A percentile compares a stretch with the other conserved stretches of the same genome.
These are phyloP conservation scores for Amanita molliuscula DNA, from an alignment of 768 basidiomycete genomes.

Conservation along the genomic window DNA sequence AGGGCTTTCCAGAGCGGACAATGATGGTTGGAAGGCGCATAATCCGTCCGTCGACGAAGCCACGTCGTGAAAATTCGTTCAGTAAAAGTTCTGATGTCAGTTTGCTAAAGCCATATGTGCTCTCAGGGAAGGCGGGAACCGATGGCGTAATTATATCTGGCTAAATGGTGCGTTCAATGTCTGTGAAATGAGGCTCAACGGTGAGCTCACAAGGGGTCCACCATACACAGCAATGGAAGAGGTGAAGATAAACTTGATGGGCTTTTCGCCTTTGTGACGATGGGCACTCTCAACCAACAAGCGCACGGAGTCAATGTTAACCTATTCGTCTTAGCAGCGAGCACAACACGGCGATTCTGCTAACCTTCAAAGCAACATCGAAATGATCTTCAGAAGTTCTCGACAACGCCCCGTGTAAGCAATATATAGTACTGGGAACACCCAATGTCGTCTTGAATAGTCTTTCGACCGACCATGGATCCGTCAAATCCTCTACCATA, in stretches of 20 bases:
- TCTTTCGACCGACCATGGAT: slow-evolving; percentile 20
- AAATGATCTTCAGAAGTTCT: slow-evolving; percentile 52
- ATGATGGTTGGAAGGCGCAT: slow-evolving; percentile 51
- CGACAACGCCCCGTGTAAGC: slow-evolving; percentile 53
- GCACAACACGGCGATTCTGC: background rate
- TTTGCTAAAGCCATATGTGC: slow-evolving; percentile 49
- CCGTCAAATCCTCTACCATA: slow-evolving; percentile 31
- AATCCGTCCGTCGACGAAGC: slow-evolving; percentile 48
- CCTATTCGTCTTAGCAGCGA: slow-evolving; percentile 16
- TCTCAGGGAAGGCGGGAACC: slow-evolving; percentile 43
- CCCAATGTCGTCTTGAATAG: slow-evolving; percentile 30
- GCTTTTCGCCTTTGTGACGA: slow-evolving; percentile 11
- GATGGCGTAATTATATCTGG: slow-evolving; percentile 34
- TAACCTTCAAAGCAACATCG: slow-evolving; percentile 39
- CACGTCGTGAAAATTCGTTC: slow-evolving; percentile 50
- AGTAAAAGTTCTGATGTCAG: slow-evolving; percentile 44
- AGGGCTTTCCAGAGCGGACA: slow-evolving; percentile 43
- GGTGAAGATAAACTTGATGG: slow-evolving; percentile 46
- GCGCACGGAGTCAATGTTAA: slow-evolving; percentile 50
- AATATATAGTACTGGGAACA: slow-evolving; percentile 33
- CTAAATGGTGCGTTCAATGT: slow-evolving; percentile 10
- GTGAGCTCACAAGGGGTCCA: slow-evolving; percentile 30
- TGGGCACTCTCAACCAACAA: slow-evolving; percentile 28
- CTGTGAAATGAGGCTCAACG: background rate
- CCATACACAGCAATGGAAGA: slow-evolving; percentile 54